Conservation (phyloP, 129 eudicot species). For the Tanacetum coccineum region DNA sequence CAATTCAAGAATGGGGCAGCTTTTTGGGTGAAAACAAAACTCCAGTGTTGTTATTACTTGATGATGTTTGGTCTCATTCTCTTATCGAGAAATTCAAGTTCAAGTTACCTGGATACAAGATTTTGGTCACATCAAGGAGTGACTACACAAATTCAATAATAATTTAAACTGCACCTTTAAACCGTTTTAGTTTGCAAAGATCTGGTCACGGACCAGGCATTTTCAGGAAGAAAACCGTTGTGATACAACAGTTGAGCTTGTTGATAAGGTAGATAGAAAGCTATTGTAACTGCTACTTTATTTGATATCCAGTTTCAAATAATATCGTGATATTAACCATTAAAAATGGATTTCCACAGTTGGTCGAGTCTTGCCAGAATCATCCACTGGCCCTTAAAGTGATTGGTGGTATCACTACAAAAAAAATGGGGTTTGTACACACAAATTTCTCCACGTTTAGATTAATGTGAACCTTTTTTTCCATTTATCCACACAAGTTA, state of each 20-base stretch:
- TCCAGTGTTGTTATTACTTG: neutral
- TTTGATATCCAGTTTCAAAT: neutral
- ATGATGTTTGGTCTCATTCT: neutral
- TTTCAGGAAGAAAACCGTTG: neutral
- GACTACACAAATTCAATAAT: neutral
- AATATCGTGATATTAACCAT: neutral
- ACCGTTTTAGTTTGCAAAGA: neutral
- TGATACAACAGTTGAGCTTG: neutral
- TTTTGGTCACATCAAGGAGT: neutral
- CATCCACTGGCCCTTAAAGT: conserved; percentile 23
- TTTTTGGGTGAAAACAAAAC: neutral
- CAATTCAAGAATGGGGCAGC: neutral
- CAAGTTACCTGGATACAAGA: conserved; percentile 3
- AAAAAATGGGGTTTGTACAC: too few relatives aligned
- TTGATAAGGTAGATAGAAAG: neutral
- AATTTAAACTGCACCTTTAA: neutral
- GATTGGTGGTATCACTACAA: conserved; percentile 21
- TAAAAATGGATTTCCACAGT: neutral
- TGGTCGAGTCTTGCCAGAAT: conserved; percentile 25
- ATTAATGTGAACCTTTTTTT: too few relatives aligned
- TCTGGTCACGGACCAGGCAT: neutral
- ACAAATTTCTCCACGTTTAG: too few relatives aligned
- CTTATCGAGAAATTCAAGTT: neutral
- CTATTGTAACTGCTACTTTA: too few relatives aligned
- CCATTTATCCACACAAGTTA: too few relatives aligned